Evolutionary conservation across 306 rosid genomes (phyloP), one percentile per base, ranked within the genome.

Genomic region (Corylus avellana): DNA sequence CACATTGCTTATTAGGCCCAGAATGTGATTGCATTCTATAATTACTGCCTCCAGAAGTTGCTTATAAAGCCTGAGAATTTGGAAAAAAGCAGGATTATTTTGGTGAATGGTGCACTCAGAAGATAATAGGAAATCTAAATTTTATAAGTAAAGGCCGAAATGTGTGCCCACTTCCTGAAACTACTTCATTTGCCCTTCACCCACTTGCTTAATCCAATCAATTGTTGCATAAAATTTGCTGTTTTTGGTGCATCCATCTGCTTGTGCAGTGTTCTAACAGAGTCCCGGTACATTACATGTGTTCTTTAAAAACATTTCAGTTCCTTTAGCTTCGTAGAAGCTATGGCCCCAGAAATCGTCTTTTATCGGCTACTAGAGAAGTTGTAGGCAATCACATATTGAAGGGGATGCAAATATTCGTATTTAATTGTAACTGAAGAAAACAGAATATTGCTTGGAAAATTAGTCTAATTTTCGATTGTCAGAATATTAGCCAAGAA

Each of bases 51-150:
- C 12, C 42, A 63, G 29, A 8, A 64, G 70, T 64, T 35, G 25
- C 70, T 29, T 64, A 64, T 17, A 37, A 64, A 35, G 46, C n/a
- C 1, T 64, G 22, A 16, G 48, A 64, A 7, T 32, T 64, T 64
- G 46, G 46, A 11, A 2, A 32, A 35, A 6, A 29, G 3, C 42
- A 6, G 7, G 4, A 17, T 17, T 1, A 64, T 68, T 25, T 44
- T 10, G 68, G 77, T 44, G 68, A 59, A 73, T 49, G 59, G 32
- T 62, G 79, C 44, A 18, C 39, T 74, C 25, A 37, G n/a, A 67
- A 22, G 61, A 49, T 63, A 7, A 54, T 42, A 56, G 3, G 39
- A 42, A 42, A 78, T 25, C 27, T 74, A 74, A 59, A 69, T 78
- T 78, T 66, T 78, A 66, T 10, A 13, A 69, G 5, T 57, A 72